phyloP scores from a whole-genome alignment of 2,329 filamentous ascomycete species.

The Nannizziopsis barbatae region DNA sequence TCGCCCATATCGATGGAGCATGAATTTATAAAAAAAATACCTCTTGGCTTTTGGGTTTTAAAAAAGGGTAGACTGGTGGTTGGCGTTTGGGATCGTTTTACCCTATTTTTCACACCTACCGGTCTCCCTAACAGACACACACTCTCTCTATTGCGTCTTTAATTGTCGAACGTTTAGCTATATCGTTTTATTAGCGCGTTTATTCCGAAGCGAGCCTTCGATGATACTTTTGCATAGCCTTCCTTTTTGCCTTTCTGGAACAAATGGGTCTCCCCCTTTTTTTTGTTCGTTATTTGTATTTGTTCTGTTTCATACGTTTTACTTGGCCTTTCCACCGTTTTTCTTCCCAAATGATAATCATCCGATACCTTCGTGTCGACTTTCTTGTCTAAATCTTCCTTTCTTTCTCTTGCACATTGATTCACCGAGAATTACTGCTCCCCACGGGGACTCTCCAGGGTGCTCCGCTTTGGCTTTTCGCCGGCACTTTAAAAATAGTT shows the following conservation, averaged over 20 bases:
- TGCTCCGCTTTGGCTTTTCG: too few species aligned
- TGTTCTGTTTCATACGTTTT: too few species aligned
- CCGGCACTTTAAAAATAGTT: too few species aligned
- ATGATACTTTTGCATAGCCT: neutral
- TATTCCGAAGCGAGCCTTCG: neutral
- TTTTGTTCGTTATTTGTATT: too few species aligned
- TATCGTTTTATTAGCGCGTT: neutral
- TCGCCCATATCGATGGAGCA: conserved; percentile 35
- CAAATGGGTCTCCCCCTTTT: too few species aligned
- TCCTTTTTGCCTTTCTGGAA: too few species aligned
- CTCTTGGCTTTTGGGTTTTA: neutral
- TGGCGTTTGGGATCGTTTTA: neutral
- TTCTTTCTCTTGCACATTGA: neutral
- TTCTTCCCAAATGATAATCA: too few species aligned
- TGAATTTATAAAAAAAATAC: conserved; percentile 29
- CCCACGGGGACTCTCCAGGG: too few species aligned
- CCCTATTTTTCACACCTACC: neutral
- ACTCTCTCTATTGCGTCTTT: neutral
- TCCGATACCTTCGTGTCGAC: too few species aligned
- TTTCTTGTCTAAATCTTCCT: neutral
- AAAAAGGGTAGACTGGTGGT: neutral
- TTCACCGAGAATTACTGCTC: too few species aligned
- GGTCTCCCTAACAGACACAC: neutral
- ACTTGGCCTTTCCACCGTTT: neutral
- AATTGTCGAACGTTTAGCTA: neutral